phyloP scores from a whole-genome alignment of 2,329 filamentous ascomycete genomes.

The Hyphodiscus sp. region DNA sequence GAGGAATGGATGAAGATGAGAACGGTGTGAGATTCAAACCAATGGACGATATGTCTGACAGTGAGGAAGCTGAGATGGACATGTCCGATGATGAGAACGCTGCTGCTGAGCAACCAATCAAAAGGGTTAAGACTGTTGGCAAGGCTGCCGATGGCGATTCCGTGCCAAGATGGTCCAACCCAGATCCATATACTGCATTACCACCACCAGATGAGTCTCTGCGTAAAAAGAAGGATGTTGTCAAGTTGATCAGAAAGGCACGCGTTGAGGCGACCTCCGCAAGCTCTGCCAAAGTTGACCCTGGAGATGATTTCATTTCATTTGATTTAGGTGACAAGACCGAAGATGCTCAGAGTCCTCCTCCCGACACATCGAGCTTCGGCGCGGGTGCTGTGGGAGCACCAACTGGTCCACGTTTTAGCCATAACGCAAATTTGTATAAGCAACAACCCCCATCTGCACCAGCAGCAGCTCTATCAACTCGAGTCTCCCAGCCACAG shows the following conservation, averaged over 20 bases:
- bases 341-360: conserved; percentile 18
- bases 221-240: conserved; percentile 76
- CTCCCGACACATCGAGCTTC: neutral
- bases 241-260: conserved; percentile 87
- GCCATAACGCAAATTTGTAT: neutral
- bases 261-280: conserved; percentile 52
- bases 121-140: conserved; percentile 35
- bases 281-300: conserved; percentile 43
- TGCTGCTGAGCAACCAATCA: conserved; percentile 35
- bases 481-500: neutral
- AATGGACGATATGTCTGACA: conserved; percentile 54
- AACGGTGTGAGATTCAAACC: conserved; percentile 43
- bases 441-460: conserved; percentile 29
- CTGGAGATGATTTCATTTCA: conserved; percentile 81
- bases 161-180: conserved; percentile 85
- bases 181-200: conserved; percentile 84
- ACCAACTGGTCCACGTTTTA: conserved; percentile 22
- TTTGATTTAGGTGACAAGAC: conserved; percentile 51
- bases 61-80: conserved; percentile 56
- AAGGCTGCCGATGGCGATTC: conserved; percentile 36
- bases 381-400: conserved; percentile 15
- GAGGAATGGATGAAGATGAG: conserved; percentile 27
- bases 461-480: neutral
- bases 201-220: conserved; percentile 70
- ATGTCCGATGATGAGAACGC: conserved; percentile 42